phyloP scores from a whole-genome alignment of 1,139 yeast genomes.

The Kurtzmaniella quercitrusa region DNA sequence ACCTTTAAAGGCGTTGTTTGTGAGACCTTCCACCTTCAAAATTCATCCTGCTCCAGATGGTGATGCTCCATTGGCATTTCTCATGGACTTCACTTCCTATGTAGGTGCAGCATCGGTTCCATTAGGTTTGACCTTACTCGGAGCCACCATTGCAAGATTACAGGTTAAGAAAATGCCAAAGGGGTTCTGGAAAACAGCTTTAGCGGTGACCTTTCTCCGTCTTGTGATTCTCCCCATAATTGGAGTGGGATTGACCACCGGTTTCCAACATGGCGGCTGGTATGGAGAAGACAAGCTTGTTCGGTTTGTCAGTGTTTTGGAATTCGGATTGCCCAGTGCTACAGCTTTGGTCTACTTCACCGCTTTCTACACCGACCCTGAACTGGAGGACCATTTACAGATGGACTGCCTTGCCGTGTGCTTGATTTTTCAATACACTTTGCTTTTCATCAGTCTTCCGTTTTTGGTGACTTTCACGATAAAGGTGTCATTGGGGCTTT shows the following conservation, averaged over 20 bases:
- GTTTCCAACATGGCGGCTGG: slow-evolving; percentile 42
- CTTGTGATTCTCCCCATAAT: slow-evolving; percentile 38
- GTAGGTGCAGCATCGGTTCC: slow-evolving; percentile 90
- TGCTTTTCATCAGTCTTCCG: slow-evolving; percentile 60
- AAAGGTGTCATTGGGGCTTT: slow-evolving; percentile 35
- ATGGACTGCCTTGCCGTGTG: slow-evolving; percentile 80
- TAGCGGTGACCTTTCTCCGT: slow-evolving; percentile 31
- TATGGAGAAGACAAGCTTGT: slow-evolving; percentile 46
- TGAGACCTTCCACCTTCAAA: slow-evolving; percentile 23
- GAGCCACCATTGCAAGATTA: slow-evolving; percentile 81
- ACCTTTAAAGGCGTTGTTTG: slow-evolving; percentile 79
- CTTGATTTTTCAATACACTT: slow-evolving; percentile 63
- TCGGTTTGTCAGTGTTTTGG: slow-evolving; percentile 67
- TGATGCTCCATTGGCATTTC: slow-evolving; percentile 75
- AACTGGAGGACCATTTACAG: slow-evolving; percentile 57
- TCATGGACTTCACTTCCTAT: slow-evolving; percentile 76
- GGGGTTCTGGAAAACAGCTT: slow-evolving; percentile 65
- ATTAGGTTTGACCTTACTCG: slow-evolving; percentile 71
- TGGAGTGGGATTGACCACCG: slow-evolving; percentile 45
- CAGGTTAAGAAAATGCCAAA: slow-evolving; percentile 54
- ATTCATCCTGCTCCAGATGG: slow-evolving; percentile 74
- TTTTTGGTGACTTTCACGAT: slow-evolving; percentile 57
- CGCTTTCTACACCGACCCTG: slow-evolving; percentile 72
- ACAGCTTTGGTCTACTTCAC: slow-evolving; percentile 81
- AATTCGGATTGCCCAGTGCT: slow-evolving; percentile 82